Conservation (phyloP, 768 basidiomycete species). For the Artomyces pyxidatus region DNA sequence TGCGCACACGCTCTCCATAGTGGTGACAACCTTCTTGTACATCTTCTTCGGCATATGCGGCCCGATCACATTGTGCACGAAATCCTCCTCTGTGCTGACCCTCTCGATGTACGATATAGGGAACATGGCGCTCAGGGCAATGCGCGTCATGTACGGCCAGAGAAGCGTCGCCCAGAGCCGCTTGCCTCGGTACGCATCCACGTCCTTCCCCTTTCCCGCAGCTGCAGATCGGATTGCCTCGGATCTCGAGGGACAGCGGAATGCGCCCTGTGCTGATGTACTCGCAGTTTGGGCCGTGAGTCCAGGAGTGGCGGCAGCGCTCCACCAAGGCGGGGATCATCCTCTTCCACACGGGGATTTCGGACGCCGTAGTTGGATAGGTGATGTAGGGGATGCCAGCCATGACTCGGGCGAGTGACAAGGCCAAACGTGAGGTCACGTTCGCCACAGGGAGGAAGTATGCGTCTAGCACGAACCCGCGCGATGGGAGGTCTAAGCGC, state of each 20-base stretch:
- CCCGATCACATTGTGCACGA: neutral
- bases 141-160: constrained; percentile 37
- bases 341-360: constrained; percentile 39
- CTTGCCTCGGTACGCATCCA: constrained; percentile 27
- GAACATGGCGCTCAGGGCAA: constrained; percentile 48
- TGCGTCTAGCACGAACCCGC: constrained; percentile 44
- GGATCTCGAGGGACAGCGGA: constrained; percentile 31
- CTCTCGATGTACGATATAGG: constrained; percentile 41
- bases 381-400: neutral
- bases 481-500: constrained; percentile 38
- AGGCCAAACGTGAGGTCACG: constrained; percentile 2
- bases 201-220: constrained; percentile 46
- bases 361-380: constrained; percentile 23
- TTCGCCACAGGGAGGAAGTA: constrained; percentile 34
- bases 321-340: constrained; percentile 44
- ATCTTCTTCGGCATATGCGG: neutral
- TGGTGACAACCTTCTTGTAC: neutral
- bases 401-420: neutral
- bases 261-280: constrained; percentile 27
- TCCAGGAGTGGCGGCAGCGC: constrained; percentile 43
- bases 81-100: constrained; percentile 16
- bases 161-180: constrained; percentile 32
- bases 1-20: neutral
- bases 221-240: constrained; percentile 37
- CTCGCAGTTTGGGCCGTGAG: constrained; percentile 39